Conservation (phyloP, 2,329 filamentous ascomycete species). For the Pseudogymnoascus sp. region DNA sequence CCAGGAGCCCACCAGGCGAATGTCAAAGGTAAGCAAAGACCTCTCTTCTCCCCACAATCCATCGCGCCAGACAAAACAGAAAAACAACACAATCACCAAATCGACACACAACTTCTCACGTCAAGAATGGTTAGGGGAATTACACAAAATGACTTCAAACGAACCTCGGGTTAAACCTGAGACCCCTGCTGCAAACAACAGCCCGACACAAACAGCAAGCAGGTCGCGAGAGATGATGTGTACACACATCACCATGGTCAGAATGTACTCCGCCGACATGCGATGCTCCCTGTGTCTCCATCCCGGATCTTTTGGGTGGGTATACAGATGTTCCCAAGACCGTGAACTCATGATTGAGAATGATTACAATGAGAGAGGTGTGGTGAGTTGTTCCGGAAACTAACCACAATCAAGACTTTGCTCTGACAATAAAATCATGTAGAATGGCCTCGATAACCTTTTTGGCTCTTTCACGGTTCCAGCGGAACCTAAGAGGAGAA, state of each 20-base stretch:
- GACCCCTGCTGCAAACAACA: background rate
- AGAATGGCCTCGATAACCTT: conserved; percentile 17
- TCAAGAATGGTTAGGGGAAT: background rate
- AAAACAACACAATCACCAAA: background rate
- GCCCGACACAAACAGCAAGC: background rate
- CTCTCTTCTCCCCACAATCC: background rate
- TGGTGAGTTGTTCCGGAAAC: background rate
- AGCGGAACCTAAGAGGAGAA: conserved; percentile 17
- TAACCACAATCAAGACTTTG: background rate
- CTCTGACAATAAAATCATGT: background rate
- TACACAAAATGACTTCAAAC: background rate
- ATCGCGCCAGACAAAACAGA: background rate
- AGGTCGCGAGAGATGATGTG: conserved; percentile 34
- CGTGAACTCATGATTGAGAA: conserved; percentile 38
- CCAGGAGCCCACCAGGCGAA: background rate
- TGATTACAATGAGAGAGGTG: conserved; percentile 8
- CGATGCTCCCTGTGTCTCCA: conserved; percentile 53
- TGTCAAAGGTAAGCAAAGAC: background rate
- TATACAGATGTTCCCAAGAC: conserved; percentile 68
- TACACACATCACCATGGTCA: conserved; percentile 62
- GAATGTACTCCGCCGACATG: conserved; percentile 48
- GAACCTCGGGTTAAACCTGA: background rate
- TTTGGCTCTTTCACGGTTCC: conserved; percentile 19
- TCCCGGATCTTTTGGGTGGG: conserved; percentile 55
- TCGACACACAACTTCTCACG: background rate